These are phyloP conservation scores for Erodium trifolium DNA, from an alignment of 441 rosid genomes.

Conservation along the genomic window DNA sequence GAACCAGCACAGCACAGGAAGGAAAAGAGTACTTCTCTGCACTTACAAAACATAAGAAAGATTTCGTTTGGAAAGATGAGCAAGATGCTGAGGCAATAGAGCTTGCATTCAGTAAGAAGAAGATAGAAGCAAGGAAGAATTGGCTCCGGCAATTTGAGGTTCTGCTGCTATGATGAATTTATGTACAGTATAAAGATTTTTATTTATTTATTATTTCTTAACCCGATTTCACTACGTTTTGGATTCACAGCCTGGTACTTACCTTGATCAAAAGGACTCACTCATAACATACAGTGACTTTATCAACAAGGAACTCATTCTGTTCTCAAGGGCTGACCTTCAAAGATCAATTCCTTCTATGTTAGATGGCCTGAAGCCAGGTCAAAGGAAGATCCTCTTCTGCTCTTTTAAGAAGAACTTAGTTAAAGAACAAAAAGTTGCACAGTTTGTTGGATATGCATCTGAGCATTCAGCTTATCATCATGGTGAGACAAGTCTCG, in stretches of 20 bases:
- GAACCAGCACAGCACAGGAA: conserved; percentile 73
- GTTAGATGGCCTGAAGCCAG: conserved; percentile 94
- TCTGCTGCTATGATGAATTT: conserved; percentile 5
- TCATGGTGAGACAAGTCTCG: conserved; percentile 93
- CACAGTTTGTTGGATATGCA: conserved; percentile 81
- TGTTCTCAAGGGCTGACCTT: conserved; percentile 95
- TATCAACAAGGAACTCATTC: conserved; percentile 86
- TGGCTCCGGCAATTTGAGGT: conserved; percentile 88
- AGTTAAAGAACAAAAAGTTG: conserved; percentile 61
- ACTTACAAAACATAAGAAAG: conserved; percentile 65
- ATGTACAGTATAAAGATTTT: neutral
- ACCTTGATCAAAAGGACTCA: conserved; percentile 66
- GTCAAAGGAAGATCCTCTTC: conserved; percentile 92
- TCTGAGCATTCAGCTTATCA: conserved; percentile 90
- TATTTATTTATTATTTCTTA: neutral
- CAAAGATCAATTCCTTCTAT: conserved; percentile 94
- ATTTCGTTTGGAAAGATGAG: conserved; percentile 70
- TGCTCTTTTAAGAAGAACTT: conserved; percentile 77
- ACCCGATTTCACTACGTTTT: conserved; percentile 16
- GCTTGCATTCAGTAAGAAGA: conserved; percentile 96
- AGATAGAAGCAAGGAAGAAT: conserved; percentile 82
- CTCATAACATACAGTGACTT: conserved; percentile 78
- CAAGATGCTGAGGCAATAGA: conserved; percentile 89
- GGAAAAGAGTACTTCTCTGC: conserved; percentile 62
- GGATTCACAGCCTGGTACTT: conserved; percentile 77